phyloP scores from a whole-genome alignment of 106 monocot genomes.

The Apostasia shenzhenica region DNA sequence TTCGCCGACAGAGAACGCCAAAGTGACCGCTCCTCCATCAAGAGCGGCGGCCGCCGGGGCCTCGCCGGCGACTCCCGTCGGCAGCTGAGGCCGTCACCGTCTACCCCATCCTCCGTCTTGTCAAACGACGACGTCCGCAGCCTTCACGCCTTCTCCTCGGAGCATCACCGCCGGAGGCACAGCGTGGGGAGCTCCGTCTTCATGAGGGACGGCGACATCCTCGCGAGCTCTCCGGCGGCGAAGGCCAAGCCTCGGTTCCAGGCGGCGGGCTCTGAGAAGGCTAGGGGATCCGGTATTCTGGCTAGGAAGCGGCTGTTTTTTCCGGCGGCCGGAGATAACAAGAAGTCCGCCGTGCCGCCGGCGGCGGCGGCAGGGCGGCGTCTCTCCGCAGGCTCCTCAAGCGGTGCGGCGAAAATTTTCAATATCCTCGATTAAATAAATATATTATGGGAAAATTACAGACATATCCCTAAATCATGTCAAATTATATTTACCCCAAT shows the following conservation, averaged over 20 bases:
- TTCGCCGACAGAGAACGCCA: conserved; percentile 23
- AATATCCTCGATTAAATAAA: too few relatives aligned
- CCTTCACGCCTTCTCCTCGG: conserved; percentile 42
- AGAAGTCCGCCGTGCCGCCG: neutral
- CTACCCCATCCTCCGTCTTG: conserved; percentile 35
- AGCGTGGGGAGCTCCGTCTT: conserved; percentile 47
- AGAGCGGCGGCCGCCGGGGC: conserved; percentile 17
- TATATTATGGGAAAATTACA: too few relatives aligned
- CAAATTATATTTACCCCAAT: too few relatives aligned
- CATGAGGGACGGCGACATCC: conserved; percentile 66
- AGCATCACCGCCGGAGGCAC: conserved; percentile 25
- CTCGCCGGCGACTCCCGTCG: conserved; percentile 5
- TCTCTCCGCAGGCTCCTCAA: conserved; percentile 17
- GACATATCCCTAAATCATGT: too few relatives aligned
- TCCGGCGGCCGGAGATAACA: conserved; percentile 9
- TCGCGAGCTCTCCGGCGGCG: conserved; percentile 37
- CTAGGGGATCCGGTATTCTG: conserved; percentile 16
- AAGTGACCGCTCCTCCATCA: conserved; percentile 15
- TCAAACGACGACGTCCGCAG: conserved; percentile 43
- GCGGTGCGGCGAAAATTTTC: neutral
- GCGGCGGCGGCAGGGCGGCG: conserved; percentile 13
- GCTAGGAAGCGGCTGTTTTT: conserved; percentile 71
- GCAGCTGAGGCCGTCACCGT: conserved; percentile 31
- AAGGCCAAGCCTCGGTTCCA: conserved; percentile 47
- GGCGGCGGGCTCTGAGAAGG: conserved; percentile 19